These are phyloP conservation scores for Epichloe bromicola DNA, from an alignment of 2,329 filamentous ascomycete species.

Conservation along the genomic window DNA sequence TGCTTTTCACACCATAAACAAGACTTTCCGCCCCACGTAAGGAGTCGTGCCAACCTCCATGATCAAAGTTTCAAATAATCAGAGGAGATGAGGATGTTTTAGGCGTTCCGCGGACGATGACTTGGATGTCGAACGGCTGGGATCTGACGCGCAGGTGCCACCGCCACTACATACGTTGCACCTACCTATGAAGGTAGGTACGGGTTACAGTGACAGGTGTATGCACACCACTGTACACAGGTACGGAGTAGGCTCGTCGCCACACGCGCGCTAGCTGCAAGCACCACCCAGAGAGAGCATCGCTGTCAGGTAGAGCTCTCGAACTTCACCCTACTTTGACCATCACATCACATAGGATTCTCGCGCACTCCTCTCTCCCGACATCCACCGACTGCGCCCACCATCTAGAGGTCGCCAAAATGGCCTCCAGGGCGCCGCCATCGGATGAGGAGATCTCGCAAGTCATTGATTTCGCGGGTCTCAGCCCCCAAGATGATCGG, in stretches of 20 bases:
- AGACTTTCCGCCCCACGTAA: too few relatives aligned
- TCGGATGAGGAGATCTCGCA: conserved; percentile 23
- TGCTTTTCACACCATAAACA: not conserved
- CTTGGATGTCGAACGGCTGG: too few relatives aligned
- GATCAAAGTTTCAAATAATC: too few relatives aligned
- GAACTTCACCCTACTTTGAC: not conserved
- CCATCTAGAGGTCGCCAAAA: conserved; percentile 8
- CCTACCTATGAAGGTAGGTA: too few relatives aligned
- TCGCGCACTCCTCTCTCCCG: not conserved
- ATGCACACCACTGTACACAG: too few relatives aligned
- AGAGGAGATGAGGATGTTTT: too few relatives aligned
- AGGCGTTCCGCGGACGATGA: too few relatives aligned
- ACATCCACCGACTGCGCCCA: not conserved
- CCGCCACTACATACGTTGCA: too few relatives aligned
- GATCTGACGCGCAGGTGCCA: not conserved
- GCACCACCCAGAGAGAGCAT: not conserved
- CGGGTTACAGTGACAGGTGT: too few relatives aligned
- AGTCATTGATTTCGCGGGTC: conserved; percentile 29
- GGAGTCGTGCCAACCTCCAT: too few relatives aligned
- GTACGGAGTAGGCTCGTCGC: not conserved
- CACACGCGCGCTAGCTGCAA: not conserved
- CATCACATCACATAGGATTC: not conserved
- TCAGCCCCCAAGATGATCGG: conserved; percentile 24
- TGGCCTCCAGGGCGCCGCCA: conserved; percentile 24
- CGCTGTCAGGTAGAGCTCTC: not conserved